Evolutionary conservation across 78 protist genomes (phyloP).

Genomic region (Protostelium mycophagum): DNA sequence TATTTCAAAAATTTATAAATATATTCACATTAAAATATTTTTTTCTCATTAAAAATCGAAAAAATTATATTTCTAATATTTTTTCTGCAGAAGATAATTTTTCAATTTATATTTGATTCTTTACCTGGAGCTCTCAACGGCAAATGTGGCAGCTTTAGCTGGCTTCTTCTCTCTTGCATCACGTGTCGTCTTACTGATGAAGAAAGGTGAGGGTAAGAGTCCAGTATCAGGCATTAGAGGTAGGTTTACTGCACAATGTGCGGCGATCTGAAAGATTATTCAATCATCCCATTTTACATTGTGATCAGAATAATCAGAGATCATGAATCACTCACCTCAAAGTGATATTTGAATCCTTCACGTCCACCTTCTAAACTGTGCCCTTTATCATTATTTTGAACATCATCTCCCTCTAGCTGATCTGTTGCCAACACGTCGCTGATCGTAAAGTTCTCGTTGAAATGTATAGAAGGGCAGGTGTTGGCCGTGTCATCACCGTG

Average conservation of each 20-base stretch:
- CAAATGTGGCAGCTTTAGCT: neutral
- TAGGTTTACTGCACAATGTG: neutral
- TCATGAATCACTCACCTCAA: neutral
- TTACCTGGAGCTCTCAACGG: neutral
- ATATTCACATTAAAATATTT: too few relatives aligned
- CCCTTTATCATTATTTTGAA: neutral
- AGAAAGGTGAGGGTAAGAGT: neutral
- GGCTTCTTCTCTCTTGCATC: neutral
- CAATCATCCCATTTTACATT: too few relatives aligned
- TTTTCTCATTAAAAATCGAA: too few relatives aligned
- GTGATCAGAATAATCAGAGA: neutral
- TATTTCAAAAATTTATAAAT: too few relatives aligned
- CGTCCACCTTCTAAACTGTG: neutral
- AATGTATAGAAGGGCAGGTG: neutral
- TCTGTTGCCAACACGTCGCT: neutral
- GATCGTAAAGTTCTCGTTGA: neutral
- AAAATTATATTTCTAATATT: too few relatives aligned
- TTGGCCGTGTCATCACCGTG: neutral
- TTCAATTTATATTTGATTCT: too few relatives aligned
- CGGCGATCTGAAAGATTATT: too few relatives aligned
- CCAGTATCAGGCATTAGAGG: neutral
- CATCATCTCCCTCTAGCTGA: neutral
- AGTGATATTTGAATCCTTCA: neutral
- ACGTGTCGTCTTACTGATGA: neutral
- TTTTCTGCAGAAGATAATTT: too few relatives aligned